Base-by-base conservation (phyloP, 75 land plant genomes). In the Azolla pinnata region DNA sequence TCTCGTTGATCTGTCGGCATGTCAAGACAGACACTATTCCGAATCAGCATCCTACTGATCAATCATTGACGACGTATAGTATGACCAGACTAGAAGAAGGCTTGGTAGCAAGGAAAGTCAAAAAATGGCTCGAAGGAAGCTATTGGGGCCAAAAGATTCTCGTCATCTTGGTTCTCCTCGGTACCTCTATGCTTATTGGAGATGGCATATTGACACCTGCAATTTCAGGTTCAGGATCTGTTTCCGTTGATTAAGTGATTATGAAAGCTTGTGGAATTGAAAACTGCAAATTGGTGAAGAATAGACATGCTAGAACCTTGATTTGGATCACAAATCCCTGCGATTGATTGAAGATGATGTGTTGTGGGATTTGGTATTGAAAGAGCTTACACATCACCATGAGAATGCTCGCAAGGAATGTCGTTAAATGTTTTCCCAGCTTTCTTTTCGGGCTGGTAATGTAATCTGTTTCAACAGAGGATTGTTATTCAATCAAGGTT, bases 181-280 rank as follows among this genome's bases (percentile, higher is more conserved):
- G 81, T 21, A 75, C 81, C 18, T 78, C 79, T 46, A 79, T 79
- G 78, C 69, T 79, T 33, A 81, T 81, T 24, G 83, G 82, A 20
- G 83, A 81, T 66, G 83, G 83, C 3, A 65, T 79, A 29, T 68
- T 81, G 25, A 79, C 83, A 18, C 69, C 71, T 51, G 75, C 74
- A 51, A 76, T 75, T 2, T 71, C 56, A 21, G 66, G 72, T 74
- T 1, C 14, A 70, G 0, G 40, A 29, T 17, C 31, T 62, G 4
- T 57, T 81, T 42, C 33, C 73, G 19, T 24, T 68, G 24, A 26
- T 81, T 32, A 83, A 80, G 87, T 70, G 71, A 23, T 45, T 74
- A 0, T 83, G 84, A 81, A 59, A 81, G 47, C 77, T 74, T 31
- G 81, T 65, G 7, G 42, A 60, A 0, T 9, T 50, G 9, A 70